phyloP scores from a whole-genome alignment of 176 grass and related monocot genomes.

The Dactylis glomerata region DNA sequence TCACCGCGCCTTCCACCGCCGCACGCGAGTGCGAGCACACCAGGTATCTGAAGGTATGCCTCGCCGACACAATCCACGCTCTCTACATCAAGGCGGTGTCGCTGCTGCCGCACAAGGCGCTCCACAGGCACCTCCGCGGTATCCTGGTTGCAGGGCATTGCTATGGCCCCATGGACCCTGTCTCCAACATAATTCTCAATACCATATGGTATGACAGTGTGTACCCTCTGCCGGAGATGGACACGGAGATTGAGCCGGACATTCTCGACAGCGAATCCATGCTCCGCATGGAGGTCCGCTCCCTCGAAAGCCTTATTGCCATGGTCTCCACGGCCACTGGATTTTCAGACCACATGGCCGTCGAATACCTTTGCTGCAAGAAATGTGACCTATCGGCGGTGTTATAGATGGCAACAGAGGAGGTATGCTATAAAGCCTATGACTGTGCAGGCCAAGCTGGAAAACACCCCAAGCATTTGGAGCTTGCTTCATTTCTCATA shows the following conservation, averaged over 20 bases:
- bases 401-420: background rate
- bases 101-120: background rate
- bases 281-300: background rate
- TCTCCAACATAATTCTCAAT: background rate
- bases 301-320: background rate
- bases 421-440: background rate
- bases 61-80: background rate
- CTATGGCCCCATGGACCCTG: slow-evolving; percentile 3
- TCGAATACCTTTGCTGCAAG: slow-evolving; percentile 11
- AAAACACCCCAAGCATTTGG: slow-evolving; percentile 11
- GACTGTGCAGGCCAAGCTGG: background rate
- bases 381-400: background rate
- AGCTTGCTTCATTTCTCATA: slow-evolving; percentile 5
- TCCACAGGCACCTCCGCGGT: background rate
- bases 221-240: background rate
- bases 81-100: background rate
- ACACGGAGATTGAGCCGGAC: background rate
- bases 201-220: background rate
- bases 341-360: background rate
- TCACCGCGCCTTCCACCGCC: background rate
- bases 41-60: slow-evolving; percentile 1
- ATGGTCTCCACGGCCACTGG: background rate
- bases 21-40: background rate
- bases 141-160: background rate
- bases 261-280: background rate